These are phyloP conservation scores for Termitomyces sp. DNA, from an alignment of 768 basidiomycete species.

Conservation along the genomic window DNA sequence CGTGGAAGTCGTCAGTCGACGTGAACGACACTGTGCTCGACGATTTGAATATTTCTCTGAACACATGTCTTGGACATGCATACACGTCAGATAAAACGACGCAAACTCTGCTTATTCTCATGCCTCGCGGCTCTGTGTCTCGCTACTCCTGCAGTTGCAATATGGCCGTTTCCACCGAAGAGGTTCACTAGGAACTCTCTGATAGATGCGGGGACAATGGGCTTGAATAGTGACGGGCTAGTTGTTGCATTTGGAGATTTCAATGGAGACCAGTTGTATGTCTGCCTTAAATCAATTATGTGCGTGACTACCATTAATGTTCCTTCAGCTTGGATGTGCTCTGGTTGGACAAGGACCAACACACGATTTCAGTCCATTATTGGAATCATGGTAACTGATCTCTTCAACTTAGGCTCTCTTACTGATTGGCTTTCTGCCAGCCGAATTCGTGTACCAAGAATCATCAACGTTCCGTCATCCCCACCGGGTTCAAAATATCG, in stretches of 20 bases:
- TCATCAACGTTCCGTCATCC: slow-evolving; percentile 53
- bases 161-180: slow-evolving; percentile 88
- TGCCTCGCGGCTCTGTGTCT: slow-evolving; percentile 3
- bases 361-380: slow-evolving; percentile 67
- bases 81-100: slow-evolving; percentile 6
- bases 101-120: not conserved
- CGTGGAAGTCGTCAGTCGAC: not conserved
- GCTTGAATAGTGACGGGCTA: slow-evolving; percentile 65
- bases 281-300: slow-evolving; percentile 4
- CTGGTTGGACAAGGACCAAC: slow-evolving; percentile 70
- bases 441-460: slow-evolving; percentile 51
- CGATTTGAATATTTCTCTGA: not conserved
- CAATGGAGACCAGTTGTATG: slow-evolving; percentile 93
- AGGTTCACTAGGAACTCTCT: slow-evolving; percentile 80
- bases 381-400: slow-evolving; percentile 73
- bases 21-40: not conserved
- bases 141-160: slow-evolving; percentile 7
- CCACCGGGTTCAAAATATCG: slow-evolving; percentile 65
- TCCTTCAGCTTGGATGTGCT: slow-evolving; percentile 71
- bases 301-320: not conserved
- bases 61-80: slow-evolving; percentile 11
- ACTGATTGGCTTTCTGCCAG: slow-evolving; percentile 29
- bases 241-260: slow-evolving; percentile 94
- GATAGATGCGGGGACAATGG: slow-evolving; percentile 75
- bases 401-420: not conserved